A percentile compares a stretch with the other conserved stretches of the same genome.
These are phyloP conservation scores for Lentinula lateritia DNA, from an alignment of 768 basidiomycete species.

Conservation along the genomic window DNA sequence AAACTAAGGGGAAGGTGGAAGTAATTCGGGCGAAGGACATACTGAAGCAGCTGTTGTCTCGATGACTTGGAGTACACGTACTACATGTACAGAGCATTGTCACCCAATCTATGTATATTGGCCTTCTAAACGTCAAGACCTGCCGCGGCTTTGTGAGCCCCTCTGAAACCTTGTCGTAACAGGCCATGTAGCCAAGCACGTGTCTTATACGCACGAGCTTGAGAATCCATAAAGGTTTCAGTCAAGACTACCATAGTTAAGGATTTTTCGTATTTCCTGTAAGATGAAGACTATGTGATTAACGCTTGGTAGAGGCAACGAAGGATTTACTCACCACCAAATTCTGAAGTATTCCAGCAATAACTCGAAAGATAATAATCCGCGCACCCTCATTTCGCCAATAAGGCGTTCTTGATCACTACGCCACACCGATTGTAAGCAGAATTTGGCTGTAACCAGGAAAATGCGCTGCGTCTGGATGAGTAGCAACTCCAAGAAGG, in stretches of 20 bases:
- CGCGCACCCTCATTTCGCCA: slow-evolving; percentile 40
- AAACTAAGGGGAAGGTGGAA: slow-evolving; percentile 74
- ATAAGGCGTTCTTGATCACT: slow-evolving; percentile 51
- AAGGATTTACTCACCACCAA: slow-evolving; percentile 58
- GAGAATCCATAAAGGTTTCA: slow-evolving; percentile 60
- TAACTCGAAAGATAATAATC: slow-evolving; percentile 43
- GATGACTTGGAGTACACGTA: not conserved
- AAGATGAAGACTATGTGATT: not conserved
- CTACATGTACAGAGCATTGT: slow-evolving; percentile 2
- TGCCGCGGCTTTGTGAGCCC: slow-evolving; percentile 68
- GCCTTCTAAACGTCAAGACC: slow-evolving; percentile 27
- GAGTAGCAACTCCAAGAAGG: not conserved
- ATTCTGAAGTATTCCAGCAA: slow-evolving; percentile 45
- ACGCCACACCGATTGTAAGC: slow-evolving; percentile 72
- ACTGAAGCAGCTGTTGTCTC: slow-evolving; percentile 30
- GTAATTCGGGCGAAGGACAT: slow-evolving; percentile 50
- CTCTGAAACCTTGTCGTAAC: slow-evolving; percentile 49
- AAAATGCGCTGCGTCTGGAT: slow-evolving; percentile 66
- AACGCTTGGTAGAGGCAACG: not conserved
- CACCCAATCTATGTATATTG: not conserved
- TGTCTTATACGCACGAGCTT: slow-evolving; percentile 49
- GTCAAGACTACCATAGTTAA: slow-evolving; percentile 46
- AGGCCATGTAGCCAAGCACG: slow-evolving; percentile 66
- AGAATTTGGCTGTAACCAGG: slow-evolving; percentile 86
- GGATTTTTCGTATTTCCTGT: slow-evolving; percentile 54